phyloP scores from a whole-genome alignment of 1,284 basidiomycete species.

The Omphalotus olearius region DNA sequence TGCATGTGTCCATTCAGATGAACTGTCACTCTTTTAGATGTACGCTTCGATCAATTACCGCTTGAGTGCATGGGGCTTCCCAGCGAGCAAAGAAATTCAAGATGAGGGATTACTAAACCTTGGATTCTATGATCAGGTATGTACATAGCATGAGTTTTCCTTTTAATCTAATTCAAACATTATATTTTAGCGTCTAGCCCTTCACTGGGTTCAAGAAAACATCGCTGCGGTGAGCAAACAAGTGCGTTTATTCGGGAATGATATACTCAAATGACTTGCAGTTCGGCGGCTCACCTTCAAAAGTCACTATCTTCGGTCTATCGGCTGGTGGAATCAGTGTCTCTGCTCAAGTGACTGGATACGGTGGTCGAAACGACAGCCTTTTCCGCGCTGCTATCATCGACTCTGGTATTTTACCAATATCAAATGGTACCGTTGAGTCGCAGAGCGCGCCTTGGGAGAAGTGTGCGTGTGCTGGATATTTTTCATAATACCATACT shows the following conservation, averaged over 20 bases:
- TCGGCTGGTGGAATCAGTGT: not conserved
- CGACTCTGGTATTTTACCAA: slow-evolving; percentile 1
- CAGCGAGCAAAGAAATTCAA: not conserved
- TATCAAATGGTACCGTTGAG: too few species aligned
- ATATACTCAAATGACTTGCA: too few species aligned
- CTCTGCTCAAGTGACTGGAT: not conserved
- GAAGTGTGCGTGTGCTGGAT: too few species aligned
- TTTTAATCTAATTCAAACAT: too few species aligned
- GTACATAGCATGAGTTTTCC: too few species aligned
- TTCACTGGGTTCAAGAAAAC: slow-evolving; percentile 1
- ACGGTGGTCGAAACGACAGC: not conserved
- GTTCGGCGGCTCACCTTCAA: not conserved
- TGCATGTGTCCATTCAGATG: too few species aligned
- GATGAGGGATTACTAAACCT: slow-evolving; percentile 5
- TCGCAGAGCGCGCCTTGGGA: too few species aligned
- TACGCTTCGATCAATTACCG: not conserved
- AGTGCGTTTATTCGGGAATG: too few species aligned
- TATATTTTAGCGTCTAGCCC: not conserved
- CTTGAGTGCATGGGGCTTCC: slow-evolving; percentile 2
- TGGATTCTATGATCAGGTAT: slow-evolving; percentile 3
- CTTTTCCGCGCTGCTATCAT: slow-evolving; percentile 5
- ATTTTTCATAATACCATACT: too few species aligned
- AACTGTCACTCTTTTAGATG: not conserved
- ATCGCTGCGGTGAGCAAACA: not conserved
- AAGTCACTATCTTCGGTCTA: not conserved